phyloP scores from a whole-genome alignment of 371 early-diverging fungal species.

The Rhizopus sp. region DNA sequence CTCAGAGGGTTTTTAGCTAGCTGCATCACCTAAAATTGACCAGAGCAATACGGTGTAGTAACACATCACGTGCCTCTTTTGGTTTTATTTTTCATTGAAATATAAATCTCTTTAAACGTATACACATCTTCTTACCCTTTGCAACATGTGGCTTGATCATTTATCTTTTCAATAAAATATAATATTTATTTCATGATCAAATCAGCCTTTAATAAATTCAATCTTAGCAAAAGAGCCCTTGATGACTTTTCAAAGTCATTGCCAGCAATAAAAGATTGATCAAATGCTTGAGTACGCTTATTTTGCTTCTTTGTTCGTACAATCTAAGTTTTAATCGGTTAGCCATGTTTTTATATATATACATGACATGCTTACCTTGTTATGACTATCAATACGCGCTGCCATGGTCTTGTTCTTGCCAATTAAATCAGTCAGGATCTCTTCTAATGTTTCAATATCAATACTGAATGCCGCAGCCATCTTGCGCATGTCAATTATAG shows the following conservation, averaged over 20 bases:
- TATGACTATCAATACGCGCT: slow-evolving; percentile 83
- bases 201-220: slow-evolving; percentile 57
- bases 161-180: too few relatives aligned
- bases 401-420: slow-evolving; percentile 58
- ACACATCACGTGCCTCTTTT: too few relatives aligned
- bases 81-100: too few relatives aligned
- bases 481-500: slow-evolving; percentile 73
- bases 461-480: slow-evolving; percentile 80
- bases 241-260: slow-evolving; percentile 62
- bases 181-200: slow-evolving; percentile 30
- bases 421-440: slow-evolving; percentile 70
- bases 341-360: background rate
- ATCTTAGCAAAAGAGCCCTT: slow-evolving; percentile 60
- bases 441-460: slow-evolving; percentile 61
- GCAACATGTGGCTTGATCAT: too few relatives aligned
- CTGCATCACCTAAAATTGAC: too few relatives aligned
- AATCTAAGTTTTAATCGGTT: slow-evolving; percentile 26
- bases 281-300: slow-evolving; percentile 66
- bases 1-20: too few relatives aligned
- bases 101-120: too few relatives aligned
- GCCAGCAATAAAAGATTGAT: slow-evolving; percentile 60
- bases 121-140: too few relatives aligned
- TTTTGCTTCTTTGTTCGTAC: slow-evolving; percentile 64
- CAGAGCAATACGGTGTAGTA: too few relatives aligned
- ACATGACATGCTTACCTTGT: slow-evolving; percentile 60